phyloP scores from a whole-genome alignment of 2,329 filamentous ascomycete species.

The Trichoderma afroharzianum region DNA sequence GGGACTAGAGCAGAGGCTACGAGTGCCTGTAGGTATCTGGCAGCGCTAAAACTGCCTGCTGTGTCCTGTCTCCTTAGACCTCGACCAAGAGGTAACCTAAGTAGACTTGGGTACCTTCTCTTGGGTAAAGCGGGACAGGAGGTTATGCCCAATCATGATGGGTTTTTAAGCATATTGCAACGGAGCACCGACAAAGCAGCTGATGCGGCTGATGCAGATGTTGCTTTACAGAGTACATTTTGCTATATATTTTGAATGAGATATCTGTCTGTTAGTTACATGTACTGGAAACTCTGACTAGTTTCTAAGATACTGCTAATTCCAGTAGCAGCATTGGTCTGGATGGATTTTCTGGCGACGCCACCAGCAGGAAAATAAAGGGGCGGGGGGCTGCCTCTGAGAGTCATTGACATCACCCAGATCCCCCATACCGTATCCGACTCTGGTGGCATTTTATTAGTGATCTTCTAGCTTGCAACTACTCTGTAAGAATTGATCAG shows the following conservation, averaged over 20 bases:
- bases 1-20: not conserved
- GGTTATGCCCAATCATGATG: not conserved
- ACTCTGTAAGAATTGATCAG: not conserved
- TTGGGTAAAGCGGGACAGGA: not conserved
- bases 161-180: not conserved
- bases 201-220: not conserved
- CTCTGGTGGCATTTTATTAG: not conserved
- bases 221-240: not conserved
- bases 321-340: not conserved
- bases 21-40: not conserved
- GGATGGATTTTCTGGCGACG: not conserved
- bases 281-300: not conserved
- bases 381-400: not conserved
- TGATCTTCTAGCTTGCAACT: not conserved
- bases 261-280: not conserved
- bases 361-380: not conserved
- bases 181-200: not conserved
- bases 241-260: not conserved
- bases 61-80: not conserved
- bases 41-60: not conserved
- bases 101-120: not conserved
- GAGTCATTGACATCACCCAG: constrained; percentile 8
- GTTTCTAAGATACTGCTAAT: not conserved
- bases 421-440: not conserved
- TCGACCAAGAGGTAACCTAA: not conserved